phyloP scores from a whole-genome alignment of 139 green algal genomes.

The Closterium sp. region DNA sequence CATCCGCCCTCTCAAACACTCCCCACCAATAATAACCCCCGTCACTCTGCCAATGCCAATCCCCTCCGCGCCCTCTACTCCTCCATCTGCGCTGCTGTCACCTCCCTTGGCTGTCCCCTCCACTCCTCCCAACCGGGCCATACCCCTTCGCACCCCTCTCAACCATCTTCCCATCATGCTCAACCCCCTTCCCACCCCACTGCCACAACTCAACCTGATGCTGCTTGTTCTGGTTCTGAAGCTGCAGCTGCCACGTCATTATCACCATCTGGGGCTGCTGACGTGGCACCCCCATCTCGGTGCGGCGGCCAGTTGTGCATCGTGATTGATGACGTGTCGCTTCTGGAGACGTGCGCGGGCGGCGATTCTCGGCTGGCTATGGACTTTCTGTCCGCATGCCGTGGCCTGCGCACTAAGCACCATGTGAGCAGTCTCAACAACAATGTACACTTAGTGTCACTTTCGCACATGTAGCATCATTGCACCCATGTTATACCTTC shows the following conservation, averaged over 20 bases:
- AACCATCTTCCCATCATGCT: too few relatives aligned
- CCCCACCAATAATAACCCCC: too few relatives aligned
- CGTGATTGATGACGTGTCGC: neutral
- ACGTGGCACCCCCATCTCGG: neutral
- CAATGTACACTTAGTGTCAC: too few relatives aligned
- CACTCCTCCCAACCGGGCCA: too few relatives aligned
- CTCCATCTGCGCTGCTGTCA: neutral
- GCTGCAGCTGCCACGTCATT: neutral
- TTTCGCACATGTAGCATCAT: too few relatives aligned
- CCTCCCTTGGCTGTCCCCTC: neutral
- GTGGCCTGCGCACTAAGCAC: neutral
- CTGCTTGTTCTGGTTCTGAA: neutral
- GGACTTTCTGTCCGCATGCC: neutral
- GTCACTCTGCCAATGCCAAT: neutral
- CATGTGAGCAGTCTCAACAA: neutral
- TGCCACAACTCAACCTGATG: neutral
- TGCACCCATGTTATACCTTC: too few relatives aligned
- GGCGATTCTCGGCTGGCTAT: neutral
- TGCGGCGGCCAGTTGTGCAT: neutral
- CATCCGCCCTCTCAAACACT: neutral
- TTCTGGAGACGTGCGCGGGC: neutral
- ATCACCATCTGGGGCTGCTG: neutral
- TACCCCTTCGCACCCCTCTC: too few relatives aligned
- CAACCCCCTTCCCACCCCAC: neutral
- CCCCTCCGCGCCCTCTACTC: neutral